phyloP scores from a whole-genome alignment of 2,329 filamentous ascomycete genomes.

The Bertia moriformis region DNA sequence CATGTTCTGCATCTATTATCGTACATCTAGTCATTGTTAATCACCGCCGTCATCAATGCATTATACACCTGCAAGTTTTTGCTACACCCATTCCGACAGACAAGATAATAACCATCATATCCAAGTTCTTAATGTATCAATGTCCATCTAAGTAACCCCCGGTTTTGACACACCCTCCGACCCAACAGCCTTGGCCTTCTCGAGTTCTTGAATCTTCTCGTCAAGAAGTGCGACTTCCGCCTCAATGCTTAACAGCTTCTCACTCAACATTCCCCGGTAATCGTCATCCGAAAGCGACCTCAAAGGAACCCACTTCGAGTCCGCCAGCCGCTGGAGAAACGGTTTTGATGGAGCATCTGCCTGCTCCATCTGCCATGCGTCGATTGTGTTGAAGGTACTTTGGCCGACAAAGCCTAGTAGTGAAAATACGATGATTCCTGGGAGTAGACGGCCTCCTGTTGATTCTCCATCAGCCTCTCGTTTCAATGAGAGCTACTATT shows the following conservation, averaged over 20 bases:
- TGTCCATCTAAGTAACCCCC: no score
- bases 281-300: not conserved
- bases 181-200: not conserved
- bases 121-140: no score
- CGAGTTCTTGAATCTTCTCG: not conserved
- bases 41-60: no score
- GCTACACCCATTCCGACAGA: no score
- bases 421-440: not conserved
- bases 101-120: no score
- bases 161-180: no score
- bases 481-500: not conserved
- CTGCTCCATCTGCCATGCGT: constrained; percentile 1
- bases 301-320: not conserved
- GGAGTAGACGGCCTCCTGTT: not conserved
- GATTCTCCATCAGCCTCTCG: not conserved
- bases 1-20: no score
- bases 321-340: not conserved
- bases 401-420: not conserved
- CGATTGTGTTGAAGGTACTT: not conserved
- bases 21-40: no score
- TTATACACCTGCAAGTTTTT: no score
- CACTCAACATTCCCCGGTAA: not conserved
- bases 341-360: not conserved
- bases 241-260: constrained; percentile 1
- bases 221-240: not conserved